phyloP scores from a whole-genome alignment of 2,329 filamentous ascomycete species.

The Sclerotinia subarctica region DNA sequence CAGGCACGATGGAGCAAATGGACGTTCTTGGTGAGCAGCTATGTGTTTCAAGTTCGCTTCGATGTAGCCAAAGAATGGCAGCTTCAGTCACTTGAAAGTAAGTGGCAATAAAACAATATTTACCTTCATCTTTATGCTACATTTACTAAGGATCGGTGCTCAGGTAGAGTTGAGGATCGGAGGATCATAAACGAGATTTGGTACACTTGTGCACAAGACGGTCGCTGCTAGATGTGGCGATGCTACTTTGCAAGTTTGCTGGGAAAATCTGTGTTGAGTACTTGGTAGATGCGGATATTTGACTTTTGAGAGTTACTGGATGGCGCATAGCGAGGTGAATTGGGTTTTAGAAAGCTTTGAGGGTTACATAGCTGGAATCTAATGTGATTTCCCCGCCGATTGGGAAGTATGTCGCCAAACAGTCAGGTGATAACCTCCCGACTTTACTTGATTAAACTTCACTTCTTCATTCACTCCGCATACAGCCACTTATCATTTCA shows the following conservation, averaged over 20 bases:
- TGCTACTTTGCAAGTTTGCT: background rate
- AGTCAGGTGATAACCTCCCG: slow-evolving; percentile 1
- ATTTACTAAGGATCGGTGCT: background rate
- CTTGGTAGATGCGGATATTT: background rate
- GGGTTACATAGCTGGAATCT: too few species aligned
- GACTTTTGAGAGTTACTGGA: background rate
- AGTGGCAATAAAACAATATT: background rate
- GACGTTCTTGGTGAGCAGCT: background rate
- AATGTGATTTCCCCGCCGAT: background rate
- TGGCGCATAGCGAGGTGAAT: background rate
- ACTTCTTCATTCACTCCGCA: background rate
- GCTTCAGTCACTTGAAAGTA: background rate
- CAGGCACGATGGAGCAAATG: background rate
- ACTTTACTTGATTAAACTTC: slow-evolving; percentile 4
- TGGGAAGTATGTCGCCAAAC: background rate
- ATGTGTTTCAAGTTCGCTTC: too few species aligned
- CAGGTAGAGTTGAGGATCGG: background rate
- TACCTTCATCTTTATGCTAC: background rate
- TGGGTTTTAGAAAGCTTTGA: background rate
- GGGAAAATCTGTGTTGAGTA: background rate
- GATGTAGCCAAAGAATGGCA: background rate
- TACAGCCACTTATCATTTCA: background rate
- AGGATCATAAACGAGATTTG: background rate
- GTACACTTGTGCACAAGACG: background rate
- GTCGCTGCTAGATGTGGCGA: background rate